Evolutionary conservation across 78 protist species (phyloP).

Genomic region (Trichosphaerium sp.): DNA sequence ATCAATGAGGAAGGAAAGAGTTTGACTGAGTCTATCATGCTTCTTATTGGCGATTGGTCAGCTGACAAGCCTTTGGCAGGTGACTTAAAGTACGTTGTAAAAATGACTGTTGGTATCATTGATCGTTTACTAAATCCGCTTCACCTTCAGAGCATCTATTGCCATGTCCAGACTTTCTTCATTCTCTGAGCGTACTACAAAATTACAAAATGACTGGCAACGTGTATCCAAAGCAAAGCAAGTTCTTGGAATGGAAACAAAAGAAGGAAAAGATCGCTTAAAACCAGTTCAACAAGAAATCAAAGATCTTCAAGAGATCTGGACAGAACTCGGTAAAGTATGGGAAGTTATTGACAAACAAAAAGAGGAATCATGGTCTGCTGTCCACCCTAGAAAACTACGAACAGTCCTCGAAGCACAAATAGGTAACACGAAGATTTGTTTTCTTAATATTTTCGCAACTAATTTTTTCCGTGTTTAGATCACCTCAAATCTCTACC

Average conservation of each 20-base stretch:
- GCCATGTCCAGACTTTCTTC: too few species aligned
- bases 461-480: too few species aligned
- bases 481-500: conserved; percentile 56
- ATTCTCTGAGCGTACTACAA: too few species aligned
- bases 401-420: conserved; percentile 34
- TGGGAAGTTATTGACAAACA: conserved; percentile 52
- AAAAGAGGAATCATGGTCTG: conserved; percentile 70
- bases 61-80: conserved; percentile 63
- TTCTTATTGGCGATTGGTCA: conserved; percentile 30
- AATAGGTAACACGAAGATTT: conserved; percentile 44
- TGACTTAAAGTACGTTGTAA: conserved; percentile 20
- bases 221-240: conserved; percentile 47
- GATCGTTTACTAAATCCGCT: too few species aligned
- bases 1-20: conserved; percentile 29
- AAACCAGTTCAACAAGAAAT: conserved; percentile 54
- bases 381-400: conserved; percentile 58
- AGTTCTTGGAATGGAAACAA: conserved; percentile 51
- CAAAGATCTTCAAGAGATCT: conserved; percentile 58
- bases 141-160: too few species aligned
- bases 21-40: conserved; percentile 20
- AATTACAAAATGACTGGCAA: conserved; percentile 38
- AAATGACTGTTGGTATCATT: too few species aligned
- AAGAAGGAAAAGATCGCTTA: conserved; percentile 38
- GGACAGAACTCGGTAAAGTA: conserved; percentile 45
- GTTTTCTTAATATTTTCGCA: too few species aligned